Base-by-base conservation (phyloP, 1,284 basidiomycete species). In the Ganoderma resinaceum region DNA sequence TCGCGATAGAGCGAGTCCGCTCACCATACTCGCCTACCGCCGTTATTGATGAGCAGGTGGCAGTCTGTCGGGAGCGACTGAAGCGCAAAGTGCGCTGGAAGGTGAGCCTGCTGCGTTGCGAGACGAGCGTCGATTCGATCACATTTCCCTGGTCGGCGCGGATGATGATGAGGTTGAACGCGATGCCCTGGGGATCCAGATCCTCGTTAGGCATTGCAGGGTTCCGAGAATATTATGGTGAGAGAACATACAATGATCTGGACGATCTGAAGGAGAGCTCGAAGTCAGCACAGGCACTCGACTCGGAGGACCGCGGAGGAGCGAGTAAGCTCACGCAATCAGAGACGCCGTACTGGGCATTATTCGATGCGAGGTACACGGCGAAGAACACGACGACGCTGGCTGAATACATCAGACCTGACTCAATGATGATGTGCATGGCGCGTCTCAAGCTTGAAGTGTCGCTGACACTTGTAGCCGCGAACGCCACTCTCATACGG, bases 401-500 rank as follows among this genome's bases (percentile, higher is more conserved):
- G 29, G 43, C 14, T 20, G 66, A 65, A 42, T 64, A 67, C n/a
- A 67, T 38, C 14, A 67, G 62, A 20, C 62, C 66, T 23, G 66
- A 67, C 31, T 67, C 66, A 42, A 67, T 43, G 37, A 67, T 29
- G 62, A 67, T 63, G 31, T 63, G 62, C 29, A 67, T 57, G 14
- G 64, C 60, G 33, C 33, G 46, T 16, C 37, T 31, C 37, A 53
- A 33, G 52, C 29, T 23, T 1, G 52, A 55, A 16, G 29, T 31
- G 11, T 33, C 52, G 52, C 12, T 29, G 20, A 7, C 3, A 14
- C 23, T 26, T 52, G 49, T 26, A 29, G 12, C 49, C 23, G 26
- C 52, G 11, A 55, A 55, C 18, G 29, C 29, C 2, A 7, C 46
- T 8, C 52, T 31, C 12, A 38, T 18, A 4, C 3, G 26, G 57